Base-by-base conservation (phyloP, 2,329 filamentous ascomycete genomes). In the Aspergillus ibericus region DNA sequence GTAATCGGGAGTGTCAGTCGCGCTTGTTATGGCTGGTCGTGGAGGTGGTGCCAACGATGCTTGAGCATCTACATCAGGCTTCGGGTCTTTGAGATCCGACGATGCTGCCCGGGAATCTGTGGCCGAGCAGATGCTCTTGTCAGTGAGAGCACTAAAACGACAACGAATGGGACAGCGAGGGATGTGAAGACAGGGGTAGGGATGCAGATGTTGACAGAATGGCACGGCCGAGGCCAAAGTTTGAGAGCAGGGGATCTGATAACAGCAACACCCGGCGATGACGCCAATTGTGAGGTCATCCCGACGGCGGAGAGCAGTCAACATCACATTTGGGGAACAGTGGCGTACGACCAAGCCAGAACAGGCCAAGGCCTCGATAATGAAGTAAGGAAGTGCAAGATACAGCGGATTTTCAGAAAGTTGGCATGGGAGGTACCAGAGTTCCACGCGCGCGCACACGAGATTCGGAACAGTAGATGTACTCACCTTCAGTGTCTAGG, bases 11-110 rank as follows among this genome's bases (percentile, higher is more conserved):
- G 85, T 85, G 67, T 86, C 83, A 56, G 78, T 75, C 59, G 79
- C 77, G 63, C 78, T 78, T 56, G 87, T 84, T 49, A 68, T 69
- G 53, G 74, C 72, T 55, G 79, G 78, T 76, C 88, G 87, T 59
- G 88, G 88, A 56, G 89, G 88, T 66, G 88, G 88, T 65, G 88
- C 87, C 70, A 91, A 83, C 56, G 88, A 85, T 77, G 85, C 86
- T 69, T 85, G 80, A 55, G 78, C 74, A 72, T 88, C 86, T 74
- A 80, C 80, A 80, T 84, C 69, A 16, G 71, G 66, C 57, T 77
- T 75, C 18, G 63, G 62, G n/a, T 75, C 72, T 61, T 75, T 74
- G 53, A 58, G 60, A 32, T 71, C 73, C 55, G 72, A 68, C 62
- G 72, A 70, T 51, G 67, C 64, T 57, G 66, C 62, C 64, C 72